A percentile compares a stretch with the other conserved stretches of the same genome.
phyloP scores from a whole-genome alignment of 2,329 filamentous ascomycete genomes.

The Diplodia intermedia region DNA sequence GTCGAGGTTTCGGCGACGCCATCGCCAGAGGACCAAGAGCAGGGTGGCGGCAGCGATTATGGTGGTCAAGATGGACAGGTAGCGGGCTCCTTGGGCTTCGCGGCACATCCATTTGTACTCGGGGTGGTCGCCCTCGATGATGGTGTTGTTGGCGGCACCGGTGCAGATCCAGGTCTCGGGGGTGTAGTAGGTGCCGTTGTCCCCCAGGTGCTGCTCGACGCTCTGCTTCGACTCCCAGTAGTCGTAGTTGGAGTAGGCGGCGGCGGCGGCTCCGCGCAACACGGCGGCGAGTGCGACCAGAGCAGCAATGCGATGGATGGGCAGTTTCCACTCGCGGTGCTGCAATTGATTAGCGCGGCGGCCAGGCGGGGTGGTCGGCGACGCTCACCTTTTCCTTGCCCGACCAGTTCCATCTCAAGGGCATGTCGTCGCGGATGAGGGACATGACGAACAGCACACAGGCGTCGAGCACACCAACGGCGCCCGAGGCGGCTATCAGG shows the following conservation, averaged over 20 bases:
- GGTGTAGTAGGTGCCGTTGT: constrained; percentile 9
- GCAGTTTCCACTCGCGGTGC: constrained; percentile 5
- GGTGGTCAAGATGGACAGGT: constrained; percentile 14
- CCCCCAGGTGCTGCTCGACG: not conserved
- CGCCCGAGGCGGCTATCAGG: constrained; percentile 5
- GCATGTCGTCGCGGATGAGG: constrained; percentile 5
- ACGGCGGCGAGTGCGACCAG: constrained; percentile 11
- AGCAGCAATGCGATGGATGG: constrained; percentile 16
- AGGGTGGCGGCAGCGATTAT: constrained; percentile 3
- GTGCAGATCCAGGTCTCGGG: constrained; percentile 24
- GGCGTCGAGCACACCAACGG: constrained; percentile 6
- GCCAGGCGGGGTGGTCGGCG: not conserved
- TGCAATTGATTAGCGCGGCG: not conserved
- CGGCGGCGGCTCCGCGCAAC: constrained; percentile 9
- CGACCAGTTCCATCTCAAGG: constrained; percentile 15
- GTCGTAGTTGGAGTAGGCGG: constrained; percentile 13
- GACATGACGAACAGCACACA: constrained; percentile 10
- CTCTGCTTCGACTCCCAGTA: constrained; percentile 17
- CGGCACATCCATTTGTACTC: constrained; percentile 18
- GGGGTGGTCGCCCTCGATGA: constrained; percentile 11
- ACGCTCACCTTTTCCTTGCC: constrained; percentile 22
- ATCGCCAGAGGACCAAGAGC: constrained; percentile 19
- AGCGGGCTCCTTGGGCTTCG: constrained; percentile 18
- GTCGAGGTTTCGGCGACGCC: constrained; percentile 19
- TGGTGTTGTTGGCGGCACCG: constrained; percentile 4